These are phyloP conservation scores for Ulota crispa DNA, from an alignment of 225 moss, liverwort and hornwort species.

Conservation along the genomic window DNA sequence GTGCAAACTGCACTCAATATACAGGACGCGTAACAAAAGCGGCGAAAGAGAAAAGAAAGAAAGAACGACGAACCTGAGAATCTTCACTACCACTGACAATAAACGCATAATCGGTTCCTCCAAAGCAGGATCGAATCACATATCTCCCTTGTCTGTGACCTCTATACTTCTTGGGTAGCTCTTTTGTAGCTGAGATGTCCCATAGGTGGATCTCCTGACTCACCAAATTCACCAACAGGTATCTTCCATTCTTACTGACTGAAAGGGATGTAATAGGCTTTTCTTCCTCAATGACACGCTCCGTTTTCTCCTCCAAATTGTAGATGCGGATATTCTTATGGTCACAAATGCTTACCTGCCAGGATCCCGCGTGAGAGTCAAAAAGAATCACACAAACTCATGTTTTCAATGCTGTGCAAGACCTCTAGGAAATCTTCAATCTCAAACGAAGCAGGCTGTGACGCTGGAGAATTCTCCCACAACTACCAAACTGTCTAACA, in stretches of 20 bases:
- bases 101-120: slow-evolving; percentile 96
- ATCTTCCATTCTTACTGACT: slow-evolving; percentile 94
- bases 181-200: slow-evolving; percentile 81
- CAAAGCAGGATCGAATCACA: slow-evolving; percentile 98
- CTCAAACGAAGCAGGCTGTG: slow-evolving; percentile 5
- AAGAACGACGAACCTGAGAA: slow-evolving; percentile 69
- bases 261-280: slow-evolving; percentile 95
- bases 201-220: slow-evolving; percentile 97
- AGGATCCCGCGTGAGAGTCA: background rate
- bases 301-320: slow-evolving; percentile 89
- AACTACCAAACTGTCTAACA: background rate
- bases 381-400: background rate
- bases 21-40: background rate
- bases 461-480: background rate
- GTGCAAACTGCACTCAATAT: slow-evolving; percentile 5
- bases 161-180: slow-evolving; percentile 86
- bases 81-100: slow-evolving; percentile 99
- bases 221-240: slow-evolving; percentile 89
- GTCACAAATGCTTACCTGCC: slow-evolving; percentile 76
- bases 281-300: slow-evolving; percentile 92
- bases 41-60: background rate
- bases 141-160: slow-evolving; percentile 90
- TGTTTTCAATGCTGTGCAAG: background rate
- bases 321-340: slow-evolving; percentile 92
- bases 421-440: background rate